These are phyloP conservation scores for Hypoxylon fragiforme DNA, from an alignment of 495 filamentous ascomycete genomes.

Conservation along the genomic window DNA sequence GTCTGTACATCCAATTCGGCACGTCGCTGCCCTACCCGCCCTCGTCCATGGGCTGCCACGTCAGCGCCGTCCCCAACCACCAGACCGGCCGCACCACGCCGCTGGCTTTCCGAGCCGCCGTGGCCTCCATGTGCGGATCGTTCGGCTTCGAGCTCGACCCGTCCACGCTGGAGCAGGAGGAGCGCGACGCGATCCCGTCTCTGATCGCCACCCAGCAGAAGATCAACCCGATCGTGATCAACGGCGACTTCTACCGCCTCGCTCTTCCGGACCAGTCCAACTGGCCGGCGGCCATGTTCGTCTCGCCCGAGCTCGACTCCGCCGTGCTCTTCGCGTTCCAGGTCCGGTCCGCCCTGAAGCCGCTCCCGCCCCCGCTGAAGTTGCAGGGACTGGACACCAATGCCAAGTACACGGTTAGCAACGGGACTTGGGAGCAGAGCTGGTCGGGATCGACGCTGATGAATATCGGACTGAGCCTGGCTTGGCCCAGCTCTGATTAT, in stretches of 20 bases:
- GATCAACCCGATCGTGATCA: constrained; percentile 55
- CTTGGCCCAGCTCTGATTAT: constrained; percentile 44
- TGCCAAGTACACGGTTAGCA: constrained; percentile 50
- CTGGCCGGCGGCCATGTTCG: constrained; percentile 58
- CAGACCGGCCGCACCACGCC: constrained; percentile 53
- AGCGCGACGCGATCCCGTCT: constrained; percentile 49
- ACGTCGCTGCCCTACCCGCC: constrained; percentile 58
- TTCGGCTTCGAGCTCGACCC: constrained; percentile 60
- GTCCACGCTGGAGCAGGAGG: constrained; percentile 44
- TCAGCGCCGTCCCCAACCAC: constrained; percentile 58
- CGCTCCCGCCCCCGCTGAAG: constrained; percentile 47
- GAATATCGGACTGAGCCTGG: constrained; percentile 50
- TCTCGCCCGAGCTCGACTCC: constrained; percentile 46
- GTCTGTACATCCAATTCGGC: constrained; percentile 59
- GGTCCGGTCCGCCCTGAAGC: constrained; percentile 47
- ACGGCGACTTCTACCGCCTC: constrained; percentile 55
- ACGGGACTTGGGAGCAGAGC: constrained; percentile 44
- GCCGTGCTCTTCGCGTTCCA: constrained; percentile 57
- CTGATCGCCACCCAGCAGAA: constrained; percentile 52
- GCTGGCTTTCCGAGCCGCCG: constrained; percentile 55
- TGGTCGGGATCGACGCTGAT: constrained; percentile 54
- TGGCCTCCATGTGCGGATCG: constrained; percentile 62
- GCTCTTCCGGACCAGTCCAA: constrained; percentile 56
- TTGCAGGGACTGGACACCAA: constrained; percentile 50
- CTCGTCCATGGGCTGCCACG: constrained; percentile 59